Evolutionary conservation across 371 early-diverging fungal genomes (phyloP), one percentile per base, ranked within the genome.

Genomic region (Haplosporangium sp.): DNA sequence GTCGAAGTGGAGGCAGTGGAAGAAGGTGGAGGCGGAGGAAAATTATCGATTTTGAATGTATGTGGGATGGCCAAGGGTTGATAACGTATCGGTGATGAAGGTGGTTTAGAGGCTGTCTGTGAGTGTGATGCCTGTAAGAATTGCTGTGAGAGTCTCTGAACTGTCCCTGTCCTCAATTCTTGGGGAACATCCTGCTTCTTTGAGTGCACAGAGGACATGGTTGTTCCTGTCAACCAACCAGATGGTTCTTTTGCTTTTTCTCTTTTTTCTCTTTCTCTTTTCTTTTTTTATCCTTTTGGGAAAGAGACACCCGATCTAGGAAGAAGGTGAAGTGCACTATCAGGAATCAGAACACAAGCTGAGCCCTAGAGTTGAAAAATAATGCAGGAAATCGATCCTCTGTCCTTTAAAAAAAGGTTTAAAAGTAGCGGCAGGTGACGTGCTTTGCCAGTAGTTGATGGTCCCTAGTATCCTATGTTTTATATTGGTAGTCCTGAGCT

Each of bases 61-160:
- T 53, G 47, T 17, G 79, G 79, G 19, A 74, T 78, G 7, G 60
- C 56, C 40, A 74, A 44, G 8, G 74, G 68, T 10, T 73, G 79
- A 48, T 70, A 74, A 9, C 79, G 71, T 35, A 71, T 63, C 15
- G 71, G 57, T 19, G 61, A 69, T 3, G 70, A 60, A 13, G 61
- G 40, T 4, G 74, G 59, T 67, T 65, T 78, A 15, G 68, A 7
- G 11, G 39, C 40, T 3, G 66, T 45, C 37, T 76, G 67, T 15
- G 71, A 57, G 6, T 35, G 47, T n/a, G 72, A 67, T 6, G 76
- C 59, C 68, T 76, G 76, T 37, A 71, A 48, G 50, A 74, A 81
- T 4, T 75, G 75, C 45, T 81, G 82, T 17, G 82, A 81, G 37
- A 81, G 82, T 50, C 75, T 68, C 48, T 81, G 82, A 34, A 81